Base-by-base conservation (phyloP, 805 yeast genomes). In the Hanseniaspora mollemarum region DNA sequence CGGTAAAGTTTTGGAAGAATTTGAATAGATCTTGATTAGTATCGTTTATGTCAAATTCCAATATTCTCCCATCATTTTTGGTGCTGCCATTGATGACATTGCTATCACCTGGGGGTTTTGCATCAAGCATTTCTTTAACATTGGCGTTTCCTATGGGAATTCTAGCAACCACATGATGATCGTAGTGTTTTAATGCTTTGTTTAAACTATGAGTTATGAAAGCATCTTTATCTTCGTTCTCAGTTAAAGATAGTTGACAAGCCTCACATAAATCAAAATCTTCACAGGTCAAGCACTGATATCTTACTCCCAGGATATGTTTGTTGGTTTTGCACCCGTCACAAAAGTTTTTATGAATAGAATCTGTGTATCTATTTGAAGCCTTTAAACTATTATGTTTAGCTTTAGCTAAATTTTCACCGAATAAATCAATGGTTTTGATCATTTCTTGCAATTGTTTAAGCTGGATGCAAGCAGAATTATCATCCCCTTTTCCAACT, bases 211-310 rank as follows among this genome's bases (percentile, higher is more conserved):
- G 26, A 8, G n/a, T 21, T 38, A 35, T n/a, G 33, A 31, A 29
- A 21, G 48, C 33, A 32, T 26, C 21, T 15, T 13, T n/a, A 37
- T 45, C 37, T 4, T 18, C 6, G 25, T 45, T 37, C 4, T 45
- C 10, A 6, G 29, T 15, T 28, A 37, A 21, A 24, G 24, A 9
- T 2, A 37, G 8, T n/a, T 36, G 62, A 53, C 73, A 69, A 1
- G 43, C 26, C 19, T 63, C 62, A 60, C 81, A 76, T 51, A 73
- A 61, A 59, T 76, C 79, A 60, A 64, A 74, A 56, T 77, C 72
- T 5, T 62, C 59, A 58, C 81, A 77, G 18, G 64, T 63, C 44
- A 69, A 57, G 57, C 81, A 77, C 54, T 67, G 68, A 62, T 62
- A 74, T 37, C 80, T 69, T 3, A 60, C 56, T 3, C 80, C 80